Evolutionary conservation across 2,329 filamentous ascomycete species (phyloP).

Genomic region (Diplocarpon rosae): DNA sequence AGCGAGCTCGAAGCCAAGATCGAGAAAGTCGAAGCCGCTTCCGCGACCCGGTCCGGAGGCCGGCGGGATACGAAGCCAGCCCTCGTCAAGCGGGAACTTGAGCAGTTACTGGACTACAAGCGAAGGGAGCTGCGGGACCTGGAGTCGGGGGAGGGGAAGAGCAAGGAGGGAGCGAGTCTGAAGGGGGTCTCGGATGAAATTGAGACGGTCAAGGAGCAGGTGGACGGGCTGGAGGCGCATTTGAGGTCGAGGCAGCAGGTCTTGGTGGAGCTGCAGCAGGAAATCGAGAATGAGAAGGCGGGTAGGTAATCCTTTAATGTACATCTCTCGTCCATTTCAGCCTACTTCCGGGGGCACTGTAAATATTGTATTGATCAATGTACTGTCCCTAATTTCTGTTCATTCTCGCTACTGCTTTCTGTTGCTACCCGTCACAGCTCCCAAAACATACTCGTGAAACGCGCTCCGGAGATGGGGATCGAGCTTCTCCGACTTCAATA

Average conservation of each 20-base stretch:
- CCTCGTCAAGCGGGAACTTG: constrained; percentile 85
- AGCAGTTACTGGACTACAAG: constrained; percentile 94
- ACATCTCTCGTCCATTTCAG: background rate
- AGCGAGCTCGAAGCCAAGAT: constrained; percentile 83
- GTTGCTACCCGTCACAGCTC: too few relatives aligned
- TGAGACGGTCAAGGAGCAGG: constrained; percentile 82
- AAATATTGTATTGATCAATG: too few relatives aligned
- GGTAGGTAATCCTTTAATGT: constrained; percentile 30
- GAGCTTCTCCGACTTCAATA: too few relatives aligned
- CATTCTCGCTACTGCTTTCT: too few relatives aligned
- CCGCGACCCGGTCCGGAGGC: constrained; percentile 50
- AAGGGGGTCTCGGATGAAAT: constrained; percentile 78
- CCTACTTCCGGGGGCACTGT: background rate
- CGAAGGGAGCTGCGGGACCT: constrained; percentile 63
- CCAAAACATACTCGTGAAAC: too few relatives aligned
- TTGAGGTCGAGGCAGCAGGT: constrained; percentile 64
- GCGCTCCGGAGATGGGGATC: too few relatives aligned
- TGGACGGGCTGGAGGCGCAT: constrained; percentile 81
- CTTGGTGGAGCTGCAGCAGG: constrained; percentile 63
- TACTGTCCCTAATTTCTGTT: too few relatives aligned
- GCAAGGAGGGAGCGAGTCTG: constrained; percentile 58
- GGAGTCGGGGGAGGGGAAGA: constrained; percentile 60
- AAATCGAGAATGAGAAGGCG: constrained; percentile 80
- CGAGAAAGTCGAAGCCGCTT: constrained; percentile 65
- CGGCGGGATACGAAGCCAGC: constrained; percentile 73